phyloP scores from a whole-genome alignment of 208 protist genomes.

The Wallacemonas sp. region DNA sequence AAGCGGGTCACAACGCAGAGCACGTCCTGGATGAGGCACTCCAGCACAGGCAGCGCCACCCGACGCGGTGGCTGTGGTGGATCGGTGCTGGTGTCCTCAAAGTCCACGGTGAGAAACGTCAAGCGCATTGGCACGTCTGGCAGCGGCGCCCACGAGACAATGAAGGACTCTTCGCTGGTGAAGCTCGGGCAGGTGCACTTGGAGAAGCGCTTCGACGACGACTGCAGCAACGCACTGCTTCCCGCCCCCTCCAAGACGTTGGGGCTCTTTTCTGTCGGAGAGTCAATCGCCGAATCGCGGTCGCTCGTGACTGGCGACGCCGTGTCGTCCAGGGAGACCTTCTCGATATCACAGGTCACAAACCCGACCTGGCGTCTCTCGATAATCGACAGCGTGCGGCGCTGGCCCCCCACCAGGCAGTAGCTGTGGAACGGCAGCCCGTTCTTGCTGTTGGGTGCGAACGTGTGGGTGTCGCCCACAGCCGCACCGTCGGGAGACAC shows the following conservation, averaged over 20 bases:
- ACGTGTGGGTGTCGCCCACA: background rate
- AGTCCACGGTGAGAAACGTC: conserved; percentile 34
- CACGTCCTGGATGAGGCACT: conserved; percentile 63
- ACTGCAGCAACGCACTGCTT: background rate
- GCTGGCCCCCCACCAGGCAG: background rate
- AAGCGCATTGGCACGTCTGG: conserved; percentile 61
- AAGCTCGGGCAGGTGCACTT: background rate
- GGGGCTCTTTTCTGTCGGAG: too few species aligned
- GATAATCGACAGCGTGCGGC: conserved; percentile 23
- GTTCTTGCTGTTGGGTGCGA: background rate
- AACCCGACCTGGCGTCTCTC: conserved; percentile 33
- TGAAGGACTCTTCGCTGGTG: conserved; percentile 22
- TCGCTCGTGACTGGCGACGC: background rate
- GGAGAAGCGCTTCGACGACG: background rate
- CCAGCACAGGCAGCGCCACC: conserved; percentile 50
- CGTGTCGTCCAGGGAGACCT: conserved; percentile 10
- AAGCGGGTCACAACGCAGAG: conserved; percentile 51
- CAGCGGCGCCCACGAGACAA: conserved; percentile 39
- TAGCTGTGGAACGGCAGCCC: conserved; percentile 11
- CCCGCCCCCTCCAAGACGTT: background rate
- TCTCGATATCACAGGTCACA: conserved; percentile 30
- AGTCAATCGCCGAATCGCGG: background rate
- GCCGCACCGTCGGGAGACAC: background rate
- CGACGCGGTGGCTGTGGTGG: background rate
- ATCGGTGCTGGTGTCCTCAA: conserved; percentile 12